Evolutionary conservation across 768 basidiomycete genomes (phyloP), one percentile per base, ranked within the genome.

Genomic region (Russula sp.): DNA sequence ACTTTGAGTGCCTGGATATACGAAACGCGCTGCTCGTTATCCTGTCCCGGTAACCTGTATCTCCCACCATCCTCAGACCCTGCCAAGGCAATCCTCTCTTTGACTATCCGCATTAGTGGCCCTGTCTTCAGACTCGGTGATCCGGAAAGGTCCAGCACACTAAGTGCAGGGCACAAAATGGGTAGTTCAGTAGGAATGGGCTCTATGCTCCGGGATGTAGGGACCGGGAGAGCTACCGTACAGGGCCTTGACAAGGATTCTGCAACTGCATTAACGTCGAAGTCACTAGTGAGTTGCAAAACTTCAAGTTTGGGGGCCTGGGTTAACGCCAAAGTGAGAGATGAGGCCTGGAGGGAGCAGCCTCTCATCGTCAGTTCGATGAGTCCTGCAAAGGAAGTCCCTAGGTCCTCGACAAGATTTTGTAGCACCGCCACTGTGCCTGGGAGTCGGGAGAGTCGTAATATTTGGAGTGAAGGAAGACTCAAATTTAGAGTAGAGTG

Each of bases 81-180:
- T 16, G 62, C 35, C 37, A 68, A 49, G 6, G 37, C 49, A 31
- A 58, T 42, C 35, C 61, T 49, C 47, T 57, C 45, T 18, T 66
- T 67, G 37, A 66, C 65, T 39, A 66, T 57, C 18, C 67, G 58
- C 50, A 68, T 56, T 22, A 68, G 27, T 10, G 67, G 59, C 18
- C 67, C 65, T 3, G 65, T 61, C 50, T 40, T 60, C n/a, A 66
- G 37, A 27, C 20, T 48, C 10, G 40, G 20, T 37, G 56, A 66
- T 16, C 54, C 45, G 4, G 67, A 68, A 39, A 68, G 55, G 31
- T 68, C 52, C 13, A 68, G 35, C 16, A 57, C 50, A 11, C 18
- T 35, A 37, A 68, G 59, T 2, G 65, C 55, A 34, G 67, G 67
- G 40, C 65, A 68, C 20, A 56, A 9, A 50, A 68, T 60, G 34